Base-by-base conservation (phyloP, 495 filamentous ascomycete species). In the Penicillium cataractarum region DNA sequence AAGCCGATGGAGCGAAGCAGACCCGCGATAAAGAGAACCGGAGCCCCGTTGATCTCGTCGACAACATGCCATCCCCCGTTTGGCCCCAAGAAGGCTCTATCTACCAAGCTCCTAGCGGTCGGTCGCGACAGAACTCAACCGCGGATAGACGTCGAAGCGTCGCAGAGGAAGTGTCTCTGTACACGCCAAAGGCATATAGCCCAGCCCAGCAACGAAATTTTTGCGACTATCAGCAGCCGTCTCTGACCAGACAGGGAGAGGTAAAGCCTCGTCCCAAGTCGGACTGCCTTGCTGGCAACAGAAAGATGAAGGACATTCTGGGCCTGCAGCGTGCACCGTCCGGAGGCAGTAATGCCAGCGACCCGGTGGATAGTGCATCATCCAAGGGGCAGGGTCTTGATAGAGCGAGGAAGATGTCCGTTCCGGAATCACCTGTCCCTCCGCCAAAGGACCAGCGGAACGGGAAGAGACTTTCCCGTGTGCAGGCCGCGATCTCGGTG, bases 21-120 rank as follows among this genome's bases (percentile, higher is more conserved):
- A 60, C 62, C 39, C 74, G 75, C 6, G 77, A 95, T 65, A 94
- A 96, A 70, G 92, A 96, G 73, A 96, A 96, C 67, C 79, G 83
- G 15, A 80, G 82, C 55, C 84, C 86, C 13, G 68, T 78, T 8
- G 71, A 78, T 53, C 73, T 83, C 49, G 73, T 76, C 54, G 74
- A 74, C 55, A 71, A 78, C 48, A 73, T 84, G 65, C 80, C 85
- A 29, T 89, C 92, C 21, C 92, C 93, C 3, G 88, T 92, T 26
- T 96, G 91, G 81, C 84, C 87, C 2, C 88, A 93, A 67, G 93
- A 90, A 26, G 77, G 78, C 6, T 80, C 70, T 4, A 76, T 80
- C 42, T 74, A 77, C 39, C 78, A 82, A 48, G 72, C 76, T 21
- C 71, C 76, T 3, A 71, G 55, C 42, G 62, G 46, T 26, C 62